Percentiles rank a stretch among this genome's conserved stretches.
These are phyloP conservation scores for Phialocephala sp. DNA, from an alignment of 2,329 filamentous ascomycete species.

Conservation along the genomic window DNA sequence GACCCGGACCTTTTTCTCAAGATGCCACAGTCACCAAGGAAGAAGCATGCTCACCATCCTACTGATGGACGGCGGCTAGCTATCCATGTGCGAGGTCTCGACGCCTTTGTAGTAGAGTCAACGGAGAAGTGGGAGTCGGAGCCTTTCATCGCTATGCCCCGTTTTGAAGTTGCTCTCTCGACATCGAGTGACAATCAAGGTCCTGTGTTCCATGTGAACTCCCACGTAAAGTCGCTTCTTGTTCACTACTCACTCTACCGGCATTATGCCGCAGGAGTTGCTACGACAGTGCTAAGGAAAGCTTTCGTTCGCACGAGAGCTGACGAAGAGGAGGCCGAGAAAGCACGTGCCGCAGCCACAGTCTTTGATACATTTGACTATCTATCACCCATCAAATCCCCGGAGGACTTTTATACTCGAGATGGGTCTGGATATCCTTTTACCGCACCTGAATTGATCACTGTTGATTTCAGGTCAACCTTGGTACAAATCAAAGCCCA, in stretches of 20 bases:
- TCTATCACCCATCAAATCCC: slow-evolving; percentile 36
- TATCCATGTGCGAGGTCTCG: slow-evolving; percentile 81
- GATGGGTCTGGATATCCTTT: slow-evolving; percentile 39
- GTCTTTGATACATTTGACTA: slow-evolving; percentile 27
- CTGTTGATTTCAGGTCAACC: slow-evolving; percentile 80
- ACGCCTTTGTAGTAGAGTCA: slow-evolving; percentile 89
- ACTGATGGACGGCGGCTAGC: slow-evolving; percentile 83
- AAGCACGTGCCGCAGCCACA: slow-evolving; percentile 40
- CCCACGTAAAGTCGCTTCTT: slow-evolving; percentile 77
- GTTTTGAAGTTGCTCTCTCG: slow-evolving; percentile 84
- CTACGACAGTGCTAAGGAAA: slow-evolving; percentile 73
- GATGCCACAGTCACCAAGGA: slow-evolving; percentile 55
- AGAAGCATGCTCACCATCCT: slow-evolving; percentile 54
- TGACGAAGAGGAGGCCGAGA: slow-evolving; percentile 50
- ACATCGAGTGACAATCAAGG: slow-evolving; percentile 87
- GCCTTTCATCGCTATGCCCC: slow-evolving; percentile 83
- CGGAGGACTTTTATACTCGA: slow-evolving; percentile 33
- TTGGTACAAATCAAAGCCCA: slow-evolving; percentile 87
- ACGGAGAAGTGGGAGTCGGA: slow-evolving; percentile 84
- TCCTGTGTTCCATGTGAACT: slow-evolving; percentile 85
- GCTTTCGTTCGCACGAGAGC: slow-evolving; percentile 65
- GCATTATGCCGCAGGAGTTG: slow-evolving; percentile 88
- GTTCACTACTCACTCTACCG: slow-evolving; percentile 92
- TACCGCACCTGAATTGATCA: slow-evolving; percentile 67
- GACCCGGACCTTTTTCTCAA: slow-evolving; percentile 67